Base-by-base conservation (phyloP, 805 yeast genomes). In the Myxozyma melibiosi region DNA sequence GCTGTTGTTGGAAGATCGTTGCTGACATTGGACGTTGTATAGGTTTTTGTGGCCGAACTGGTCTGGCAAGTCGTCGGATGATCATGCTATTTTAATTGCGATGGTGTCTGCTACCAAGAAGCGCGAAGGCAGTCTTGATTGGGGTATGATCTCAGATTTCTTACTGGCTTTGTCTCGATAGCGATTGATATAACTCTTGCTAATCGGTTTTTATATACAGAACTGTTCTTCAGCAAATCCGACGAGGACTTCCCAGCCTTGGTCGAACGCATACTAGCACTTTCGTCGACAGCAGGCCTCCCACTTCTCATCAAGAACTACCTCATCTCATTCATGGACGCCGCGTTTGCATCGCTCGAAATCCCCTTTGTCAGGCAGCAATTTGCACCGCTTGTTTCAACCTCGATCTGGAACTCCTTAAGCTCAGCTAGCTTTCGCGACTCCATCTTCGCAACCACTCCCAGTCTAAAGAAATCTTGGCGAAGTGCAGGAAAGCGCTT, bases 21-120 rank as follows among this genome's bases (percentile, higher is more conserved):
- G 22, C 40, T 37, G 18, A 9, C 11, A 11, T 27, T 30, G 47
- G 31, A 7, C 20, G 18, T 46, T n/a, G 38, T 7, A 42, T 40
- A 58, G 62, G 44, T 60, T 31, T 30, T 67, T 76, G 13, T 80
- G 82, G 83, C 70, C 69, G 11, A 61, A 67, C 40, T 76, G 77
- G 55, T 73, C 74, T 47, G 68, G 67, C 9, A 79, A 78, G 55
- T 69, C 73, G 7, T 68, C 78, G 2, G 66, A 71, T 43, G 73
- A 70, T 27, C 82, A 79, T 62, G 67, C 79, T 3, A 73, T 74
- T 35, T 64, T 73, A 45, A 66, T 78, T 8, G 67, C 71, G 3
- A 46, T 70, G 28, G 31, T 71, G 11, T 14, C 66, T 2, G 54
- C 51, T 6, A 60, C 65, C 22, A 55, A 58, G 51, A 57, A 58